Percentiles rank a stretch among this genome's conserved stretches.
These are phyloP conservation scores for Paracorniculantispora psalliotae DNA, from an alignment of 2,329 filamentous ascomycete genomes.

Conservation along the genomic window DNA sequence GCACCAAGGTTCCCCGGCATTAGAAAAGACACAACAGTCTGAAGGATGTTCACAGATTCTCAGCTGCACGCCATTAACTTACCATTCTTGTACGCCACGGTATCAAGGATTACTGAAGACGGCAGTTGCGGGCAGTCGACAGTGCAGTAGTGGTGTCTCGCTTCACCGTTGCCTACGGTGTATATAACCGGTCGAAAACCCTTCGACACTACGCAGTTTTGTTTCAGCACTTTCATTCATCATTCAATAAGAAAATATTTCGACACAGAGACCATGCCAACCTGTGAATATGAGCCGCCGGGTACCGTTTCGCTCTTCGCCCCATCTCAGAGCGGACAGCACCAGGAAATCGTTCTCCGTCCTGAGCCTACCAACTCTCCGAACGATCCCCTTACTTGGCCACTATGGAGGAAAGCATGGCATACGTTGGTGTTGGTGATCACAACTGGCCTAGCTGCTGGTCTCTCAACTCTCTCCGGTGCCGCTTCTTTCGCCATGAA, in stretches of 20 bases:
- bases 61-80: neutral
- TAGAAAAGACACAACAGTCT: neutral
- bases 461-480: slow-evolving; percentile 51
- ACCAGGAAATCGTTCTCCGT: slow-evolving; percentile 44
- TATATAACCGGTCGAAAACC: neutral
- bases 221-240: neutral
- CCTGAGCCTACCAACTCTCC: slow-evolving; percentile 49
- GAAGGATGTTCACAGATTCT: neutral
- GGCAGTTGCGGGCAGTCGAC: neutral
- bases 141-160: neutral
- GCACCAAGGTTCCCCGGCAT: neutral
- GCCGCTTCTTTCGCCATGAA: slow-evolving; percentile 46
- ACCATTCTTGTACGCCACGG: neutral
- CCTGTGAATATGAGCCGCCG: neutral
- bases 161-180: neutral
- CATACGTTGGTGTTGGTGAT: slow-evolving; percentile 47
- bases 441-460: slow-evolving; percentile 50
- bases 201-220: neutral
- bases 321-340: slow-evolving; percentile 8
- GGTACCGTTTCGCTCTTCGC: neutral
- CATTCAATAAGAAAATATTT: neutral
- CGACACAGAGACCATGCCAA: neutral
- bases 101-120: neutral
- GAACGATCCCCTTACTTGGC: slow-evolving; percentile 51
- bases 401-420: slow-evolving; percentile 42